Base-by-base conservation (phyloP, 345 rosid species). In the Euphorbia peplus region DNA sequence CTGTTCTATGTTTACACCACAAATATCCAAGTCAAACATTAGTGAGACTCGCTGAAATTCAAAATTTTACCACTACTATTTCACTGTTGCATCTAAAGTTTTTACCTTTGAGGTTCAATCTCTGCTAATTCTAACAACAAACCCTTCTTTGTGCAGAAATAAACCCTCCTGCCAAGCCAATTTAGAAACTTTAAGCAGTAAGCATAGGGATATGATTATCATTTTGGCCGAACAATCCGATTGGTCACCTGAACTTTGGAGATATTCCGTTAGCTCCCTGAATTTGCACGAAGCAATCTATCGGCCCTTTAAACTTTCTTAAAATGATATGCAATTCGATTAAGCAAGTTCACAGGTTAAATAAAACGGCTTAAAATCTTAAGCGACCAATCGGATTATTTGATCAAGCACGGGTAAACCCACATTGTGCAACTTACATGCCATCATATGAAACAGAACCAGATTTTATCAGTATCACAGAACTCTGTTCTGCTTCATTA, bases 91-190 rank as follows among this genome's bases (percentile, higher is more conserved):
- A 32, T 18, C n/a, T 37, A 29, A 59, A 69, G 47, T 72, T 67
- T n/a, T 75, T 82, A 86, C 90, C 93, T 85, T 50, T 83, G 78
- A 67, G 85, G 83, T 37, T 82, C 87, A 60, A 75, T 73, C 73
- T 78, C 87, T 44, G 53, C 58, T 35, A 88, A 86, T 70, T 88
- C 93, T 71, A 88, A 51, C 75, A 88, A 69, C 22, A 73, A 64
- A 7, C 87, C 88, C 54, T 80, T 74, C 76, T 72, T 82, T 46
- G 88, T 75, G 83, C 90, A 85, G 83, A 88, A 88, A 67, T 84
- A 85, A 54, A 80, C 76, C 71, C 73, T 85, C 83, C 90, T 88
- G 81, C 19, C 25, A 76, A 37, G 58, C 58, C 66, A 35, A n/a
- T 32, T 26, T 57, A 59, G 52, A 69, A 70, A 73, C 67, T 56